phyloP scores from a whole-genome alignment of 2,329 filamentous ascomycete genomes.

The Stagonosporopsis chrysanthemi region DNA sequence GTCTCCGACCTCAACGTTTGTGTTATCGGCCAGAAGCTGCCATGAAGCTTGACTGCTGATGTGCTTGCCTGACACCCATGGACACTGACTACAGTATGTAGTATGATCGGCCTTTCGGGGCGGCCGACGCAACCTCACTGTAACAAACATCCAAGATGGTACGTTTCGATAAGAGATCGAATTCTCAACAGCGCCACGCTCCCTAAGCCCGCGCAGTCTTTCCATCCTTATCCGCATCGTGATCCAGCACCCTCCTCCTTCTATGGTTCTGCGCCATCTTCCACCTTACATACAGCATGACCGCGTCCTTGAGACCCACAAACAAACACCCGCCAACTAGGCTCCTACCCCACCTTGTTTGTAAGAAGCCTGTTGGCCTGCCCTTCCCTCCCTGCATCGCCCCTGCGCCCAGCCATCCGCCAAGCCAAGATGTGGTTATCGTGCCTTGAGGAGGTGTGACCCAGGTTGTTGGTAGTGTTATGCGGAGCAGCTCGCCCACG shows the following conservation, averaged over 20 bases:
- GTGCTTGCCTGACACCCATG: too few relatives aligned
- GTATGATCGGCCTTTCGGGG: too few relatives aligned
- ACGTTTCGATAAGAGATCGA: background rate
- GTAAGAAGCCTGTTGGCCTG: slow-evolving; percentile 70
- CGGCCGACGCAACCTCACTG: too few relatives aligned
- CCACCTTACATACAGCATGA: slow-evolving; percentile 66
- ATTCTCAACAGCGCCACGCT: background rate
- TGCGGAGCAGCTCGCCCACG: slow-evolving; percentile 77
- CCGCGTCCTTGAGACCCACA: slow-evolving; percentile 78
- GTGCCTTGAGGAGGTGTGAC: slow-evolving; percentile 54
- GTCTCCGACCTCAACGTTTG: background rate
- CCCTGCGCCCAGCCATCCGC: slow-evolving; percentile 28
- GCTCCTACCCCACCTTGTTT: slow-evolving; percentile 87
- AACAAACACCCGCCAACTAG: slow-evolving; percentile 88
- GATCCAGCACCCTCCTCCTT: slow-evolving; percentile 55
- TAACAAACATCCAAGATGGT: too few relatives aligned
- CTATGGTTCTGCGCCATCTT: slow-evolving; percentile 59
- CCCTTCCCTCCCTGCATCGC: slow-evolving; percentile 40
- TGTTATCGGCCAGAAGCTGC: background rate
- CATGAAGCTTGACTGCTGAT: too few relatives aligned
- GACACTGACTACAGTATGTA: too few relatives aligned
- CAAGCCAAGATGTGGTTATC: slow-evolving; percentile 29
- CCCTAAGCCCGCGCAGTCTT: background rate
- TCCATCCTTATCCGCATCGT: slow-evolving; percentile 27
- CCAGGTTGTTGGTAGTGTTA: slow-evolving; percentile 73